Evolutionary conservation across 2,329 filamentous ascomycete species (phyloP), one percentile per base, ranked within the genome.

Genomic region (Sarocladiaceae sp.): DNA sequence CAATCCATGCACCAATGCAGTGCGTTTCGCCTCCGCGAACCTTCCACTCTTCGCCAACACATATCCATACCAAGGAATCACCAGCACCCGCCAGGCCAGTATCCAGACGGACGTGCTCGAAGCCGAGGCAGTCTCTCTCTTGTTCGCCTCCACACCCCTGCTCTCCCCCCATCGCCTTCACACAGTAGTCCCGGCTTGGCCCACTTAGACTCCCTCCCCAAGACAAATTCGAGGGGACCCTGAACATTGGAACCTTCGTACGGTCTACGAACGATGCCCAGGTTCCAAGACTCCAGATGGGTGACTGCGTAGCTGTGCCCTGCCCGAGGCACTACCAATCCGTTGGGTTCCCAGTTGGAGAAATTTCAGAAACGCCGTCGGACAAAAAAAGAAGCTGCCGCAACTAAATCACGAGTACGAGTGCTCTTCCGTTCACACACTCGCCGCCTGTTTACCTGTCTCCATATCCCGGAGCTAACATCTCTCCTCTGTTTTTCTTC

Each of bases 161-260:
- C n/a, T n/a, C n/a, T 26, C 19, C 34, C n/a, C 34, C 34, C 34
- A 9, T 39, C 6, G 19, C 16, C 19, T n/a, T n/a, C n/a, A n/a
- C n/a, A n/a, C n/a, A n/a, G n/a, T 39, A 39, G 34, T 21, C 23
- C 20, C 34, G 20, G 34, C 21, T 16, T 24, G 34, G 34, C 34
- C 34, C 34, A 39, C 34, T 24, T 39, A n/a, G 34, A 39, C 26
- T 23, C 20, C 4, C 21, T 9, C 26, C 26, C 26, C 7, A 9
- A 29, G 21, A 29, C 26, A 9, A 29, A 29, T 9, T 29, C 26
- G 13, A 29, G 26, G 9, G 33, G 33, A 35, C 33, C 33, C 33
- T 35, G 33, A 35, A 29, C 7, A 29, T 13, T 7, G 26, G 26
- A 9, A 29, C 13, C 26, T 29, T n/a, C n/a, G n/a, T n/a, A n/a